A percentile compares a stretch with the other conserved stretches of the same genome.
Conservation (phyloP, 1,139 yeast genomes). For the Candida dubliniensis region DNA sequence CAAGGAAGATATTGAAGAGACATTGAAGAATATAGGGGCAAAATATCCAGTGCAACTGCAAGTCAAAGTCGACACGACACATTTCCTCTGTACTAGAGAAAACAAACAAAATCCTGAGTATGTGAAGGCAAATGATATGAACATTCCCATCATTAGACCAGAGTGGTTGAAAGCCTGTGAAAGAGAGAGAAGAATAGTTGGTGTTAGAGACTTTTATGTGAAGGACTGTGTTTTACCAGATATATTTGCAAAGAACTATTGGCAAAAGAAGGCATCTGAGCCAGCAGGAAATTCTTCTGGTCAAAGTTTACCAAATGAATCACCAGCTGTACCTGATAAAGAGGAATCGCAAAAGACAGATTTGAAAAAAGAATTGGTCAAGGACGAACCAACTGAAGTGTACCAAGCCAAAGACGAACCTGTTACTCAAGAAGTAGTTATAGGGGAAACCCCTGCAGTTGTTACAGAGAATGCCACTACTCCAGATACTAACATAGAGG, state of each 20-base stretch:
- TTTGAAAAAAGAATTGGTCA: slow-evolving; percentile 9
- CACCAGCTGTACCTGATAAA: slow-evolving; percentile 13
- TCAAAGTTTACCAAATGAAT: slow-evolving; percentile 5
- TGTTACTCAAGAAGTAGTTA: slow-evolving; percentile 17
- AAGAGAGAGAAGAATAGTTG: slow-evolving; percentile 82
- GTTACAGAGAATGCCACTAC: not conserved
- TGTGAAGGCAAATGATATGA: slow-evolving; percentile 78
- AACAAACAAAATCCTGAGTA: slow-evolving; percentile 62
- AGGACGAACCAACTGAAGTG: slow-evolving; percentile 17
- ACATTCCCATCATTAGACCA: slow-evolving; percentile 92
- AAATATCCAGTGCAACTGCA: slow-evolving; percentile 60
- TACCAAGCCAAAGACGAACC: slow-evolving; percentile 18
- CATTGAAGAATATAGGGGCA: slow-evolving; percentile 78
- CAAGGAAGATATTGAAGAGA: slow-evolving; percentile 58
- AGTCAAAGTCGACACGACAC: slow-evolving; percentile 91
- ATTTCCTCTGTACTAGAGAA: slow-evolving; percentile 74
- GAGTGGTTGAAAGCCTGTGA: slow-evolving; percentile 98
- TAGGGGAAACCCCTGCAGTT: slow-evolving; percentile 18
- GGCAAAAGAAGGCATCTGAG: slow-evolving; percentile 23
- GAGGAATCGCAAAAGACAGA: not conserved
- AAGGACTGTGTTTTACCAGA: slow-evolving; percentile 52
- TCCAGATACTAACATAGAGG: not conserved
- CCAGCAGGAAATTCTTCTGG: not conserved
- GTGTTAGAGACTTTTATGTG: slow-evolving; percentile 83
- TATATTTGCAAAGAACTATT: slow-evolving; percentile 44